phyloP scores from a whole-genome alignment of 805 yeast species.

The Saturnispora halmiae region DNA sequence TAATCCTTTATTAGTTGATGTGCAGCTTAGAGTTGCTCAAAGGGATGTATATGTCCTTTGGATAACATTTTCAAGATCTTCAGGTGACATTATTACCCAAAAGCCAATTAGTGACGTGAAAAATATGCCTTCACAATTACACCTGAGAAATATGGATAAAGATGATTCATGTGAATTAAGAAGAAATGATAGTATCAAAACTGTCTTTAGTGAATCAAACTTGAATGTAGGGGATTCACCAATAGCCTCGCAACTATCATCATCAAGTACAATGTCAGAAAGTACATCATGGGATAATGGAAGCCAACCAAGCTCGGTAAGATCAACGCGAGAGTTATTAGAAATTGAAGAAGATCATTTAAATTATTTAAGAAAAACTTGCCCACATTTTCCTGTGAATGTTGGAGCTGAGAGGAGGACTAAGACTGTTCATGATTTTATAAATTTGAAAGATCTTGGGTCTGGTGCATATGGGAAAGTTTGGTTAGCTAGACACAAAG shows the following conservation, averaged over 20 bases:
- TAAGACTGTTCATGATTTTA: conserved; percentile 64
- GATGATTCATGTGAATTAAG: conserved; percentile 8
- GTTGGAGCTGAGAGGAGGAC: conserved; percentile 65
- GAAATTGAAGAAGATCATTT: conserved; percentile 25
- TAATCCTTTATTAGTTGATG: conserved; percentile 52
- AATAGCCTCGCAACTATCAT: not conserved
- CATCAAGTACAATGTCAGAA: conserved; percentile 4
- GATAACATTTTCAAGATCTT: conserved; percentile 70
- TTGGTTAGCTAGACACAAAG: conserved; percentile 59
- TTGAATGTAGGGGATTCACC: not conserved
- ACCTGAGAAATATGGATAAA: conserved; percentile 7
- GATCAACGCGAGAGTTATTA: conserved; percentile 5
- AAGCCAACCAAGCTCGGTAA: not conserved
- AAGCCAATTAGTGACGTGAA: not conserved
- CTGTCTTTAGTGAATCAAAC: not conserved
- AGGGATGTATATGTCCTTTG: conserved; percentile 57
- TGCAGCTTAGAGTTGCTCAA: conserved; percentile 67
- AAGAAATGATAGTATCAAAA: not conserved
- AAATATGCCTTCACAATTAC: conserved; percentile 9
- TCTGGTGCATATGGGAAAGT: conserved; percentile 97
- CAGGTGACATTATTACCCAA: not conserved
- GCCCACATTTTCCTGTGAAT: conserved; percentile 37
- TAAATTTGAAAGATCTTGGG: conserved; percentile 70
- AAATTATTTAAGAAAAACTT: conserved; percentile 15
- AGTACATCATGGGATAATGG: conserved; percentile 9